A percentile compares a stretch with the other conserved stretches of the same genome.
Conservation (phyloP, 140 eudicot genomes). For the Erigeron philadelphicus region DNA sequence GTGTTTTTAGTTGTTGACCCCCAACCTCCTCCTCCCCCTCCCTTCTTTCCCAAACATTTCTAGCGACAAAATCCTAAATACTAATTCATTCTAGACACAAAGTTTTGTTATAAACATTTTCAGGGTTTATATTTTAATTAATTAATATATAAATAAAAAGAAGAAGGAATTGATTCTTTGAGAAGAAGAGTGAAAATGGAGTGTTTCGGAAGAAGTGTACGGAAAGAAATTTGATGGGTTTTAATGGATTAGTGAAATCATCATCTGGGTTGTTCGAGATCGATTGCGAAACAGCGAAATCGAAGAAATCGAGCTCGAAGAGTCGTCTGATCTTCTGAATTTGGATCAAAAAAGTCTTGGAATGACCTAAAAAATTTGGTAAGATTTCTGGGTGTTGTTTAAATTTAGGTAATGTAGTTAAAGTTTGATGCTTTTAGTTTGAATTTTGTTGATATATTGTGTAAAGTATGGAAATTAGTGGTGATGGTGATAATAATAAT, state of each 20-base stretch:
- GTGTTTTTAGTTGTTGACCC: too few relatives aligned
- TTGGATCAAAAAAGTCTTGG: conserved; percentile 8
- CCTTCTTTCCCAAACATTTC: too few relatives aligned
- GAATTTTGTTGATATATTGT: not conserved
- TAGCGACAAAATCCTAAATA: too few relatives aligned
- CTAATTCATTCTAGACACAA: too few relatives aligned
- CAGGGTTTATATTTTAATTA: too few relatives aligned
- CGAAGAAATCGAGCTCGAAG: conserved; percentile 44
- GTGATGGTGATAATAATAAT: conserved; percentile 30
- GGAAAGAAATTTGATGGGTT: conserved; percentile 46
- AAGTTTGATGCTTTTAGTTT: conserved; percentile 20
- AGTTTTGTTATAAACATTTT: too few relatives aligned
- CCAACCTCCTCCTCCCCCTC: too few relatives aligned
- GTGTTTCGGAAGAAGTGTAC: conserved; percentile 55
- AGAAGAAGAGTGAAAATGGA: conserved; percentile 42
- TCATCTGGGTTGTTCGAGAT: conserved; percentile 46
- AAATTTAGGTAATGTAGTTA: conserved; percentile 35
- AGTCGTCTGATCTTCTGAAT: conserved; percentile 33
- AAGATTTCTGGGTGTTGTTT: conserved; percentile 19
- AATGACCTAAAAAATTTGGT: conserved; percentile 8
- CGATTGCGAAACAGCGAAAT: conserved; percentile 60
- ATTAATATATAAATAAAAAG: too few relatives aligned
- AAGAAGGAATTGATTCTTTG: conserved; percentile 1
- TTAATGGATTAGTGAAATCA: conserved; percentile 44
- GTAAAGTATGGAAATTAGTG: not conserved